Conservation (phyloP, 1,139 yeast species). For the Sugiyamaella xylanicola region DNA sequence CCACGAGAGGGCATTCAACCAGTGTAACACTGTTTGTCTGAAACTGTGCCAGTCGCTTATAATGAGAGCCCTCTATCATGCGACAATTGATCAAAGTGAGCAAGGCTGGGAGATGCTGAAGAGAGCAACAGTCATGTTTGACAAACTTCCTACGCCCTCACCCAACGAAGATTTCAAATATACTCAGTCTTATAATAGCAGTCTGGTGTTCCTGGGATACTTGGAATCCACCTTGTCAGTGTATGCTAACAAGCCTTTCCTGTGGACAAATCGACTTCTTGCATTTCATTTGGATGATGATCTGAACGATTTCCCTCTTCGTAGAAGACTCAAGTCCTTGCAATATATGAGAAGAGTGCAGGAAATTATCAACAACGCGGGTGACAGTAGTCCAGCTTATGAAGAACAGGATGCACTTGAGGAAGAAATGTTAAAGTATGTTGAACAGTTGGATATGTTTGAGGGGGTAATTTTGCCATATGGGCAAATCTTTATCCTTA, state of each 20-base stretch:
- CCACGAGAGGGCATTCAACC: conserved; percentile 13
- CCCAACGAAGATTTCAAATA: background rate
- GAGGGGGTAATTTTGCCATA: conserved; percentile 22
- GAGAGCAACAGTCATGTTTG: conserved; percentile 5
- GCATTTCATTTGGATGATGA: conserved; percentile 7
- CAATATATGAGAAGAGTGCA: conserved; percentile 15
- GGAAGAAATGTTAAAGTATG: conserved; percentile 16
- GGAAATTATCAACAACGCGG: conserved; percentile 7
- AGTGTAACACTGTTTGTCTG: conserved; percentile 8
- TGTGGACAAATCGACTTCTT: background rate
- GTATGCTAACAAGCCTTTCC: conserved; percentile 12
- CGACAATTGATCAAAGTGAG: conserved; percentile 15
- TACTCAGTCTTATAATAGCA: background rate
- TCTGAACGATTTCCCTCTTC: conserved; percentile 11
- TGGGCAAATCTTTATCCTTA: conserved; percentile 19
- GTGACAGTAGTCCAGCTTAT: background rate
- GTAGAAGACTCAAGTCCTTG: conserved; percentile 9
- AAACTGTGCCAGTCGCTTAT: conserved; percentile 16
- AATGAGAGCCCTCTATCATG: conserved; percentile 15
- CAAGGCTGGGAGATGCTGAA: background rate
- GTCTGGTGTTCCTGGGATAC: conserved; percentile 14
- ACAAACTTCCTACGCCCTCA: conserved; percentile 10
- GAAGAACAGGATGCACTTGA: conserved; percentile 15
- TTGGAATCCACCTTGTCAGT: conserved; percentile 15
- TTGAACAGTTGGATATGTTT: conserved; percentile 3